Evolutionary conservation across 2,329 filamentous ascomycete genomes (phyloP), one percentile per base, ranked within the genome.

Genomic region (Rhytidhysteron rufulum): DNA sequence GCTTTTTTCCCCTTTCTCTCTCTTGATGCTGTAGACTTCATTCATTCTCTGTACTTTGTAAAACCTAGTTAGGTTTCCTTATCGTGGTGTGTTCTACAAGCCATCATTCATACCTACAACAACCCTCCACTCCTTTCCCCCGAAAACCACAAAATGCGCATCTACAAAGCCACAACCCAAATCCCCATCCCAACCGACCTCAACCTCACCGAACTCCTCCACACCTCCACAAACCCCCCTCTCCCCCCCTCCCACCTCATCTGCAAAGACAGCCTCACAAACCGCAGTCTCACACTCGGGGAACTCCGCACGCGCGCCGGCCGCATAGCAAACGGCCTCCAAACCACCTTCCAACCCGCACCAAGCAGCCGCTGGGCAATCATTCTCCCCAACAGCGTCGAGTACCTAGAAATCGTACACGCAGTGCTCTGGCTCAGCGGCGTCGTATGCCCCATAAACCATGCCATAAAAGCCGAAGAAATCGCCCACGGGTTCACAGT

Each of bases 131-230:
- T n/a, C n/a, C n/a, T n/a, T n/a, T n/a, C n/a, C n/a, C 24, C 13
- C 24, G 24, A 27, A 27, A 13, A 27, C 13, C 7, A 27, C 31
- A 17, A 33, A 22, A 54, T 54, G 51, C 43, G 37, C 24, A 47
- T 43, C 7, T 54, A 54, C 43, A 39, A 33, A 17, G 40, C 45
- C 15, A 34, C 24, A 4, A 36, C 13, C 9, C 36, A 42, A 30
- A 45, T 53, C 27, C 8, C 32, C 32, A 52, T 72, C 39, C 70
- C 70, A 2, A 51, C 43, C 10, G 60, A 70, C 46, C 52, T 66
- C 21, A 72, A 69, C 42, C 60, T 73, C 33, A 73, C 69, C 4
- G 59, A 73, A 44, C 60, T 73, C 19, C 61, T 74, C 33, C 67
- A 72, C 43, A 46, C 42, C 4, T 52, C 55, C 9, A 65, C 63